These are phyloP conservation scores for Crithidia brevicula DNA, from an alignment of 208 protist genomes.

Conservation along the genomic window DNA sequence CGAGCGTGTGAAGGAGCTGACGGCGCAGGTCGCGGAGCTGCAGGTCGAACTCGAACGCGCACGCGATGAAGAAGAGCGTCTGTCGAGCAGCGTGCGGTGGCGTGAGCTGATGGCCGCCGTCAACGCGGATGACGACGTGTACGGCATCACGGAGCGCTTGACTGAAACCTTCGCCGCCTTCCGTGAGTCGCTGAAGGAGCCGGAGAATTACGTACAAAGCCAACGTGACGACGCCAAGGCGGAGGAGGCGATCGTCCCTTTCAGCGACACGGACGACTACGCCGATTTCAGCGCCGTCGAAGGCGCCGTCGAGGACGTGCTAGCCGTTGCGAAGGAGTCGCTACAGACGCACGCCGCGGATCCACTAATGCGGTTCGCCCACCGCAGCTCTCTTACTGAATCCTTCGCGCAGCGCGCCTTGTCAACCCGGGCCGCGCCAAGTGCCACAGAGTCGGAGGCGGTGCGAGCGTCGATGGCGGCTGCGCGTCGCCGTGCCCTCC, in stretches of 20 bases:
- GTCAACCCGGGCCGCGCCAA: no score
- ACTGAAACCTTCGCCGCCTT: slow-evolving; percentile 48
- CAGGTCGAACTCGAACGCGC: slow-evolving; percentile 64
- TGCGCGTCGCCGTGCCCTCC: slow-evolving; percentile 43
- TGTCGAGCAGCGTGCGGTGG: slow-evolving; percentile 79
- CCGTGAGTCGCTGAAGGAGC: slow-evolving; percentile 44
- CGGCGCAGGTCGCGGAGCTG: slow-evolving; percentile 78
- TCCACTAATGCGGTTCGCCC: neutral
- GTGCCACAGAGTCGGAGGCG: slow-evolving; percentile 7
- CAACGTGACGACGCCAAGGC: slow-evolving; percentile 6
- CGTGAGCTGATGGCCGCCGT: slow-evolving; percentile 85
- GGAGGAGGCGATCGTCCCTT: slow-evolving; percentile 44
- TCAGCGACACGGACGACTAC: slow-evolving; percentile 80
- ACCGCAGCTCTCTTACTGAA: neutral
- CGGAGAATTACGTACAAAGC: slow-evolving; percentile 49
- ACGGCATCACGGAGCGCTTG: slow-evolving; percentile 55
- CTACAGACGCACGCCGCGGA: slow-evolving; percentile 21
- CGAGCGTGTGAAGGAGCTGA: slow-evolving; percentile 74
- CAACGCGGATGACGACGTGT: slow-evolving; percentile 28
- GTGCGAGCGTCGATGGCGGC: neutral
- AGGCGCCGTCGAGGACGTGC: slow-evolving; percentile 49
- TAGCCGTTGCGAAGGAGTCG: slow-evolving; percentile 31
- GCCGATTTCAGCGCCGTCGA: slow-evolving; percentile 73
- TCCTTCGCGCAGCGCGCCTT: neutral
- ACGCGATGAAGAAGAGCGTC: slow-evolving; percentile 45